Evolutionary conservation across 805 yeast genomes (phyloP), one percentile per base, ranked within the genome.

Genomic region (Kazachstania viticola): DNA sequence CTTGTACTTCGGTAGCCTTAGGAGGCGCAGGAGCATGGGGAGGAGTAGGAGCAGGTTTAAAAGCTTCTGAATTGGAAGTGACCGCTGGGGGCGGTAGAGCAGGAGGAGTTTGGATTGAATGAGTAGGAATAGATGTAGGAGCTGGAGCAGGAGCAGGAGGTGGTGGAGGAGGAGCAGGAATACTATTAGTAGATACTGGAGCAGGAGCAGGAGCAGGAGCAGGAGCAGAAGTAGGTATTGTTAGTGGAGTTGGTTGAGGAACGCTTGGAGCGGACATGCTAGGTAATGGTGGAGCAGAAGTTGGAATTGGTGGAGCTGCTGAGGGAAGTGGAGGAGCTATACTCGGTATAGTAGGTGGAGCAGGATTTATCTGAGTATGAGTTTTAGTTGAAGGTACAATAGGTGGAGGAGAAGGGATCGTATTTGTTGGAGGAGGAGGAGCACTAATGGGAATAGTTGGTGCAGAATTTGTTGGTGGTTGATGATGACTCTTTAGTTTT

Each of bases 51-150:
- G 50, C 42, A 12, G 46, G 30, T 7, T 34, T 23, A 5, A 42
- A 17, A 29, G 28, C 9, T 8, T 7, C 9, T n/a, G 41, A 19
- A 11, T 32, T n/a, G 9, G 57, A 41, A 22, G 56, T 50, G 8
- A 51, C 44, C 14, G 51, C 39, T 1, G 54, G 43, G 4, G 54
- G 36, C 6, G 45, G 36, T 2, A 51, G 38, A 5, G 45, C 32
- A 1, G 48, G 25, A 19, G 40, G 14, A 13, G 30, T 22, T 9
- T 37, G 27, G 11, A 35, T 29, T 16, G 46, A 35, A 13, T 47
- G 37, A 9, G 45, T 28, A n/a, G 49, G 43, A 18, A 56, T 45
- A 11, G 58, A 39, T 23, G 51, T 30, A 18, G 49, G 35, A 14
- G 48, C 33, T 2, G 47, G 36, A 5, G 48, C 30, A 15, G 52